Base-by-base conservation (phyloP, 768 basidiomycete species). In the Candolleomyces efflorescens region DNA sequence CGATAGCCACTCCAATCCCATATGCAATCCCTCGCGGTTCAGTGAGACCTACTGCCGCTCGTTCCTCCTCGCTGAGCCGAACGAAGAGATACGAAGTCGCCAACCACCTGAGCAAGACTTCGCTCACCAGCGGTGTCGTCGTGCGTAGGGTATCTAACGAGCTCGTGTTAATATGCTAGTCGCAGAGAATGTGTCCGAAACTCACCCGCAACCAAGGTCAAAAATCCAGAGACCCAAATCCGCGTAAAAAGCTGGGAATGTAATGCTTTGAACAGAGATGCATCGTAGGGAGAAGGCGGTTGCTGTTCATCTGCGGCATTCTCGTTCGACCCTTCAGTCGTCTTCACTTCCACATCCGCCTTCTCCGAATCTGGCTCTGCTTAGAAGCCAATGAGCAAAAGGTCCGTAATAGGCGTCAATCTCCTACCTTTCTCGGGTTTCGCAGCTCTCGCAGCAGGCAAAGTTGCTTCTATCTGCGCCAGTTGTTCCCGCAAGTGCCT, bases 1-100 rank as follows among this genome's bases (percentile, higher is more conserved):
- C 84, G 53, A 83, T 71, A 0, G 78, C 85, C 1, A 87, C 65
- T 6, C 85, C 86, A 55, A 88, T 78, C 2, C 86, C 86, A 65
- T 81, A 83, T 0, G 85, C 85, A 43, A 87, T 73, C 0, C 82
- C 80, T 27, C 63, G 71, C 2, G 85, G 83, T 53, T 70, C 61
- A 10, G 63, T 61, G 11, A 55, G 62, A 39, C 58, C 78, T 47
- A 41, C 72, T 3, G 69, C 65, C 0, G 69, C 74, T 32, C 73
- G 75, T 48, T 77, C 66, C 22, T 67, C 68, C 0, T 75, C 71
- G 1, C 73, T 65, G 10, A 75, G 67, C 37, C 67, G 72, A 64
- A 67, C 68, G 58, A 73, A 80, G 22, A 68, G 18, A 65, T 81
- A 86, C 0, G 80, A 78, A 3, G 77, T 71, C 0, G 77, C 73